Percentiles rank a stretch among this genome's conserved stretches.
These are phyloP conservation scores for Paraphoma chrysanthemicola DNA, from an alignment of 2,329 filamentous ascomycete species.

Conservation along the genomic window DNA sequence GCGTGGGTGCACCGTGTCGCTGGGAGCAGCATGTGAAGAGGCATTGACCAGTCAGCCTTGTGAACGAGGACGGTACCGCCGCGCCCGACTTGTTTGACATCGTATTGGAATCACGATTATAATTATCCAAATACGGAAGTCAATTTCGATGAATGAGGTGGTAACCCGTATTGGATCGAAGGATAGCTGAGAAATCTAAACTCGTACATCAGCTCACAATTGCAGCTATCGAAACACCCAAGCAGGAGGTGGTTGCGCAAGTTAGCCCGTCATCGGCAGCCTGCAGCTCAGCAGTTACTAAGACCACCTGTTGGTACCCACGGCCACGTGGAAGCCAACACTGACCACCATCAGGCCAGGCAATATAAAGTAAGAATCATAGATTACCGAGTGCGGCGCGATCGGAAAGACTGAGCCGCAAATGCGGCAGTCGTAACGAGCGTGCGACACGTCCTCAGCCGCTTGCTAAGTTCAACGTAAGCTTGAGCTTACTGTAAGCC, in stretches of 20 bases:
- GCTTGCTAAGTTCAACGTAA: constrained; percentile 3
- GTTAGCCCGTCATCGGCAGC: background rate
- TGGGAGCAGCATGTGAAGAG: too few relatives aligned
- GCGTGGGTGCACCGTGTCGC: background rate
- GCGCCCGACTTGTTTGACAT: background rate
- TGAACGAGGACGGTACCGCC: background rate
- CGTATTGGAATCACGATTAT: background rate
- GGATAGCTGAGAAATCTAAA: background rate
- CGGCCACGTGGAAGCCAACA: background rate
- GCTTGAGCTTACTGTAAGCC: constrained; percentile 3
- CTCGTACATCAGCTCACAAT: background rate
- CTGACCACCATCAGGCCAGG: constrained; percentile 4
- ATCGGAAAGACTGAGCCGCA: constrained; percentile 8
- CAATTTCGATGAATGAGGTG: background rate
- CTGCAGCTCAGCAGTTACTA: constrained; percentile 2
- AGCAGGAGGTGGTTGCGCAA: background rate
- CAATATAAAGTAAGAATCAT: constrained; percentile 8
- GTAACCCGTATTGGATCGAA: background rate
- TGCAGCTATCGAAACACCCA: background rate
- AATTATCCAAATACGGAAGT: background rate
- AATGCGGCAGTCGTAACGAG: constrained; percentile 2
- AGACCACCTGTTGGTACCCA: background rate
- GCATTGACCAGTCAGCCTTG: background rate
- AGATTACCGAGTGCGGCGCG: constrained; percentile 21
- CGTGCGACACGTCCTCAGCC: background rate